Percentiles rank a stretch among this genome's conserved stretches.
These are phyloP conservation scores for Cyathus striatus DNA, from an alignment of 768 basidiomycete genomes.

Conservation along the genomic window DNA sequence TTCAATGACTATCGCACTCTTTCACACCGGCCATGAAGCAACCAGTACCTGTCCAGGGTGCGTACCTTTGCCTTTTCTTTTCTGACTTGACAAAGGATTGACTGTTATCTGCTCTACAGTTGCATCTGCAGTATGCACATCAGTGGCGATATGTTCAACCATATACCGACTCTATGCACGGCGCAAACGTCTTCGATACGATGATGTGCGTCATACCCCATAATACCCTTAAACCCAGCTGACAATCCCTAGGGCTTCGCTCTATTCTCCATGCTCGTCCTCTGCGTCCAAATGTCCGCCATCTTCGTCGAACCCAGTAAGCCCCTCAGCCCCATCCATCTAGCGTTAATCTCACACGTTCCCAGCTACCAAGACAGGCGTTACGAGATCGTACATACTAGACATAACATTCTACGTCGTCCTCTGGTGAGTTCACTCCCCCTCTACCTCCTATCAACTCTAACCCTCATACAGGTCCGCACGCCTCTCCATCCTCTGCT, in stretches of 20 bases:
- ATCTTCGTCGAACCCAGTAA: background rate
- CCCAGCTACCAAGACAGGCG: conserved; percentile 7
- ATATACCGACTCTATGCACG: conserved; percentile 24
- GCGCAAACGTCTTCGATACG: conserved; percentile 23
- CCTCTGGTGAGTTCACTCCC: background rate
- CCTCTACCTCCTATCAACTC: background rate
- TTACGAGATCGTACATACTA: background rate
- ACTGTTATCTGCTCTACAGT: too few species aligned
- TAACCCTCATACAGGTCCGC: background rate
- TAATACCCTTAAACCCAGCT: background rate
- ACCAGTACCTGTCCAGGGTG: too few species aligned
- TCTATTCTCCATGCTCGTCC: conserved; percentile 17
- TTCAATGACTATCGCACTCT: too few species aligned
- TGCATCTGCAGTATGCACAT: conserved; percentile 24
- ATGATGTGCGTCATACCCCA: conserved; percentile 22
- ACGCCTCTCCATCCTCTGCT: background rate
- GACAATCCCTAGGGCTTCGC: conserved; percentile 20
- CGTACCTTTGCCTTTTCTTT: too few species aligned
- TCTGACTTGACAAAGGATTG: too few species aligned
- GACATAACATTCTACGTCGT: background rate
- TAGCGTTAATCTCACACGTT: background rate
- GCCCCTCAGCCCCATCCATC: background rate
- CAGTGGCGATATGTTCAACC: conserved; percentile 24
- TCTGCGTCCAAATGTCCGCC: conserved; percentile 7
- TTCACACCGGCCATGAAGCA: too few species aligned